phyloP scores from a whole-genome alignment of 2,329 filamentous ascomycete species.

The Paecilomyces dactylethromorphus region DNA sequence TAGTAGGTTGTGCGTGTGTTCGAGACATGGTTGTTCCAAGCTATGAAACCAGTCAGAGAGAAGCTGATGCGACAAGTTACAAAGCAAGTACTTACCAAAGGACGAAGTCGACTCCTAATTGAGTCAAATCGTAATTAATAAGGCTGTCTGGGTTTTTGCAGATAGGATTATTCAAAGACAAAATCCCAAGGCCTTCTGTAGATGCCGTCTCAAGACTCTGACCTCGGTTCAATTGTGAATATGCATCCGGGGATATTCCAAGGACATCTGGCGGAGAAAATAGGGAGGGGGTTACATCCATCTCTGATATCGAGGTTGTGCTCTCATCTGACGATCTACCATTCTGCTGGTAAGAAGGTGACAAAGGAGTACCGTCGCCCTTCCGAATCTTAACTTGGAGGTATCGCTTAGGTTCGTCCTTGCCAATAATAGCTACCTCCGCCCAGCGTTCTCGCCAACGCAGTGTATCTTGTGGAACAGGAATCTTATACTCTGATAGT shows the following conservation, averaged over 20 bases:
- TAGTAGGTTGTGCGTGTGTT: not conserved
- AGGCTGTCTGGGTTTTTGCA: not conserved
- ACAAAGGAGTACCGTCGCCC: not conserved
- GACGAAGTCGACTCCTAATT: not conserved
- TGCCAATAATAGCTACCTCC: not conserved
- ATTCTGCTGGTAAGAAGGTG: not conserved
- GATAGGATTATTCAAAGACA: not conserved
- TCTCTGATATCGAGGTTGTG: not conserved
- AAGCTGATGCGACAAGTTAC: not conserved
- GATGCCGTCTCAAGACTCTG: not conserved
- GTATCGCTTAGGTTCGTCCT: not conserved
- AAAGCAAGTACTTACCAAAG: not conserved
- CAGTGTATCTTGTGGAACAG: not conserved
- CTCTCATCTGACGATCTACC: not conserved
- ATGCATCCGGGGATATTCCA: not conserved
- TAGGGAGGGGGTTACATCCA: not conserved
- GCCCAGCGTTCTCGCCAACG: not conserved
- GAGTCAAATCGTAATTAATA: not conserved
- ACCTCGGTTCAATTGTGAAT: not conserved
- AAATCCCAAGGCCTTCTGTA: not conserved
- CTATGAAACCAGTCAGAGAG: not conserved
- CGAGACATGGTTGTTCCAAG: not conserved
- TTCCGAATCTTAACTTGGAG: not conserved
- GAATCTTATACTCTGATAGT: not conserved
- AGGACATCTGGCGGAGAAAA: not conserved